A percentile compares a stretch with the other conserved stretches of the same genome.
Evolutionary conservation across 306 rosid genomes (phyloP).

Genomic region (Trifolium fragiferum): DNA sequence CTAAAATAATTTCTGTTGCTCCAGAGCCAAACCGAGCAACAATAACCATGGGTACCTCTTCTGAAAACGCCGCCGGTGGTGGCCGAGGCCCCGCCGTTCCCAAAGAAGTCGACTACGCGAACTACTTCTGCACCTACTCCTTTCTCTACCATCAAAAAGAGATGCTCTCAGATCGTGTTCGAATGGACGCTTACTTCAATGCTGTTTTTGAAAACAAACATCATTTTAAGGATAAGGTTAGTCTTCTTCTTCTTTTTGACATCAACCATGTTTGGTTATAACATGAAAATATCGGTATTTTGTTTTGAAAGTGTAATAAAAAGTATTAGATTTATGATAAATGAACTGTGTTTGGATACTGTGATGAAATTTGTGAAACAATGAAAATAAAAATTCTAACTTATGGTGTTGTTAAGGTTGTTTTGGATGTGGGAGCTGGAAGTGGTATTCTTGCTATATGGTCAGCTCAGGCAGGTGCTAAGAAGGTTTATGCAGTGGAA

Average conservation of each 20-base stretch:
- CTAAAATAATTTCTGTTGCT: slow-evolving; percentile 41
- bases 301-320: no score
- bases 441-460: slow-evolving; percentile 99
- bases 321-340: not conserved
- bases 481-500: slow-evolving; percentile 97
- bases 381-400: not conserved
- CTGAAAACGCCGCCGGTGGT: slow-evolving; percentile 49
- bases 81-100: slow-evolving; percentile 55
- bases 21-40: not conserved
- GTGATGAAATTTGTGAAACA: slow-evolving; percentile 2
- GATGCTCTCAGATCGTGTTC: slow-evolving; percentile 98
- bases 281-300: not conserved
- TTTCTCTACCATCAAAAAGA: slow-evolving; percentile 97
- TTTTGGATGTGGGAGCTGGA: slow-evolving; percentile 98
- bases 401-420: slow-evolving; percentile 62
- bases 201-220: slow-evolving; percentile 83
- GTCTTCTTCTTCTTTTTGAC: not conserved
- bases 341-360: not conserved
- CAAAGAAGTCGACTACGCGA: slow-evolving; percentile 84
- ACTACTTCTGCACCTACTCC: slow-evolving; percentile 93
- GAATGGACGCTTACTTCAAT: slow-evolving; percentile 92
- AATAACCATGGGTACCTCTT: slow-evolving; percentile 70
- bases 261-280: not conserved
- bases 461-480: slow-evolving; percentile 98
- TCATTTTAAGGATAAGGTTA: slow-evolving; percentile 85